phyloP scores from a whole-genome alignment of 1,284 basidiomycete genomes.

The Fomitopsis betulina region DNA sequence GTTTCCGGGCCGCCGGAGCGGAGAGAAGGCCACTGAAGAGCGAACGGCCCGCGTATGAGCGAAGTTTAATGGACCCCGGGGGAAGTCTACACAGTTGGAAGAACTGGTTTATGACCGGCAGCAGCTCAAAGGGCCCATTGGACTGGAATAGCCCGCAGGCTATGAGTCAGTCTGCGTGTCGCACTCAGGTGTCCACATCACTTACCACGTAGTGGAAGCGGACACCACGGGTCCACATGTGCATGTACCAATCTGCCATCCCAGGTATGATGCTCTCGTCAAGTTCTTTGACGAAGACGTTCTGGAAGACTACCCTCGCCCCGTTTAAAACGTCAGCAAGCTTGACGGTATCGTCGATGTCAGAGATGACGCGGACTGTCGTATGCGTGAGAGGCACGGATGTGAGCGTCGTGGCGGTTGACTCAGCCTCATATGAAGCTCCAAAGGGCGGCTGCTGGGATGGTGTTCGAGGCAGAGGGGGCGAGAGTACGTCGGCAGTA shows the following conservation, averaged over 20 bases:
- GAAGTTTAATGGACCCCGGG: constrained; percentile 67
- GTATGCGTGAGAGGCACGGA: constrained; percentile 51
- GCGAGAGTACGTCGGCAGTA: constrained; percentile 44
- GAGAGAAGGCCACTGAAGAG: constrained; percentile 73
- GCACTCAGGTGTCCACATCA: constrained; percentile 14
- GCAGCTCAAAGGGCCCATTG: constrained; percentile 86
- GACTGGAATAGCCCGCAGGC: constrained; percentile 46
- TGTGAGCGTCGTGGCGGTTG: constrained; percentile 27
- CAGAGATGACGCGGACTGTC: constrained; percentile 78
- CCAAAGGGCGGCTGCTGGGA: constrained; percentile 14
- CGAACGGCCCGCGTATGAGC: constrained; percentile 79
- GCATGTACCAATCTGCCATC: constrained; percentile 80
- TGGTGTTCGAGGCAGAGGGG: constrained; percentile 24
- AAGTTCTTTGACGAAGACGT: constrained; percentile 75
- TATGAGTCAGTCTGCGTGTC: background rate
- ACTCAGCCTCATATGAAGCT: constrained; percentile 15
- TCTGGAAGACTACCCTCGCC: constrained; percentile 70
- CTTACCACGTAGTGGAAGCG: constrained; percentile 85
- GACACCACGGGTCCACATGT: constrained; percentile 64
- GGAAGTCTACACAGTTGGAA: constrained; percentile 67
- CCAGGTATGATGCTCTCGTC: constrained; percentile 78
- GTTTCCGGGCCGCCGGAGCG: constrained; percentile 77
- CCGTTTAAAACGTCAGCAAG: constrained; percentile 69
- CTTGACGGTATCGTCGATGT: constrained; percentile 95
- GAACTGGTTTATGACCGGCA: constrained; percentile 78